phyloP scores from a whole-genome alignment of 257 asterid species.

The Lithospermum erythrorhizon region DNA sequence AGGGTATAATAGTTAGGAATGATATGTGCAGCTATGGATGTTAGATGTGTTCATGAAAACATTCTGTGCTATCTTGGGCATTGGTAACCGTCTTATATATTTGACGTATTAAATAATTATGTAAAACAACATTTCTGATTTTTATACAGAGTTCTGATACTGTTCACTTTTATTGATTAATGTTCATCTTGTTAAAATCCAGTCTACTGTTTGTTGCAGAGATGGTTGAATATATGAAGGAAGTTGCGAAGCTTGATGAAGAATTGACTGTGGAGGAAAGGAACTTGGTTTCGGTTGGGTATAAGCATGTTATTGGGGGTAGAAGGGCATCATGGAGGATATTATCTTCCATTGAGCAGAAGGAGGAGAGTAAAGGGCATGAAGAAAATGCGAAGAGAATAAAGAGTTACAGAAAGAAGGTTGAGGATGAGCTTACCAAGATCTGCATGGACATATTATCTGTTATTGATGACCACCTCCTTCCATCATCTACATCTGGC shows the following conservation, averaged over 20 bases:
- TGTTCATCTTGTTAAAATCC: not conserved
- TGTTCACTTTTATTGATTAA: not conserved
- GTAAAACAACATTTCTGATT: too few species aligned
- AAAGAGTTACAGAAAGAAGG: slow-evolving; percentile 47
- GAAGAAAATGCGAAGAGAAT: slow-evolving; percentile 63
- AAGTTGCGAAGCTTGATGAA: slow-evolving; percentile 54
- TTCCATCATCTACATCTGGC: slow-evolving; percentile 64
- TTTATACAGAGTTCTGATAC: too few species aligned
- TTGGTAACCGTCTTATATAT: too few species aligned
- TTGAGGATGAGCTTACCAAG: slow-evolving; percentile 66
- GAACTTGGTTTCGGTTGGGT: slow-evolving; percentile 67
- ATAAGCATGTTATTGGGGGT: slow-evolving; percentile 69
- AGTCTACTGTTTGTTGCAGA: slow-evolving; percentile 23
- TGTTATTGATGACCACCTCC: slow-evolving; percentile 62
- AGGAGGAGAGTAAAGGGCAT: slow-evolving; percentile 67
- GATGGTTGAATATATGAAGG: slow-evolving; percentile 77
- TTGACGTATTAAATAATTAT: too few species aligned
- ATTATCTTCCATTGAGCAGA: slow-evolving; percentile 60
- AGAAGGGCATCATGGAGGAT: slow-evolving; percentile 80
- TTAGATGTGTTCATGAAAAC: too few species aligned
- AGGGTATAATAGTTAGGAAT: too few species aligned
- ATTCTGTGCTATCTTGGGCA: too few species aligned
- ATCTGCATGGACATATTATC: slow-evolving; percentile 62
- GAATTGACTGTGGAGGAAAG: slow-evolving; percentile 74
- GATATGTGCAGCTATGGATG: too few species aligned